Conservation (phyloP, 345 rosid genomes). For the Eucalyptus pauciflora region DNA sequence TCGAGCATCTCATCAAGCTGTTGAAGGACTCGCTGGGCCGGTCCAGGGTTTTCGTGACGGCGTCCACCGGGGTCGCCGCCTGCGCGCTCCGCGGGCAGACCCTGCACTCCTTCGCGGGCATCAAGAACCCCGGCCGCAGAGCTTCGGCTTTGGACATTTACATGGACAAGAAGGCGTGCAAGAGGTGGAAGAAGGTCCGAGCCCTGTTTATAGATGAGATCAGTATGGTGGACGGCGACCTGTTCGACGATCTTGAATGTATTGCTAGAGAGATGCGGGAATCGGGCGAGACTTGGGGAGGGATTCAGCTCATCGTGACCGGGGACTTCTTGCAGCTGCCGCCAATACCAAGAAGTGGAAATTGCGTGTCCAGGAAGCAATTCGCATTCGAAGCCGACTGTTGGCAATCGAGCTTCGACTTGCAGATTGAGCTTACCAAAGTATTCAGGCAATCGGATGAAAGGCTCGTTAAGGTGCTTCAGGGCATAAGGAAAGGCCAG, state of each 20-base stretch:
- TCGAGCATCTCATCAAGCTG: background rate
- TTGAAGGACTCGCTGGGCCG: background rate
- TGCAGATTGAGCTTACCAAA: conserved; percentile 13
- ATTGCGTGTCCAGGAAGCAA: background rate
- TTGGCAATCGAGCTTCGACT: conserved; percentile 18
- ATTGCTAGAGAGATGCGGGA: conserved; percentile 8
- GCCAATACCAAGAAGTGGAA: background rate
- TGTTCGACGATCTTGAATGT: conserved; percentile 16
- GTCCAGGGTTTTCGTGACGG: conserved; percentile 15
- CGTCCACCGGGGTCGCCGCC: conserved; percentile 27
- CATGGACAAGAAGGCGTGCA: background rate
- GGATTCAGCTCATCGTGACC: conserved; percentile 17
- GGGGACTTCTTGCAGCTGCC: conserved; percentile 28
- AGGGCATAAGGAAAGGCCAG: conserved; percentile 13
- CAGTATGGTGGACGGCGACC: conserved; percentile 11
- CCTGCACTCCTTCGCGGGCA: conserved; percentile 21
- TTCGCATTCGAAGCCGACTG: conserved; percentile 29
- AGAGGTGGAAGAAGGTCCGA: conserved; percentile 14
- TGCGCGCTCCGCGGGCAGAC: conserved; percentile 22
- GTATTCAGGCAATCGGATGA: conserved; percentile 23
- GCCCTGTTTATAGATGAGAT: conserved; percentile 23
- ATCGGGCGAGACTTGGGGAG: conserved; percentile 17
- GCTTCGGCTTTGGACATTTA: conserved; percentile 1
- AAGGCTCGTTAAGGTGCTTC: conserved; percentile 6
- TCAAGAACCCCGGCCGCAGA: background rate